Conservation (phyloP, 805 yeast genomes). For the Candida alai region DNA sequence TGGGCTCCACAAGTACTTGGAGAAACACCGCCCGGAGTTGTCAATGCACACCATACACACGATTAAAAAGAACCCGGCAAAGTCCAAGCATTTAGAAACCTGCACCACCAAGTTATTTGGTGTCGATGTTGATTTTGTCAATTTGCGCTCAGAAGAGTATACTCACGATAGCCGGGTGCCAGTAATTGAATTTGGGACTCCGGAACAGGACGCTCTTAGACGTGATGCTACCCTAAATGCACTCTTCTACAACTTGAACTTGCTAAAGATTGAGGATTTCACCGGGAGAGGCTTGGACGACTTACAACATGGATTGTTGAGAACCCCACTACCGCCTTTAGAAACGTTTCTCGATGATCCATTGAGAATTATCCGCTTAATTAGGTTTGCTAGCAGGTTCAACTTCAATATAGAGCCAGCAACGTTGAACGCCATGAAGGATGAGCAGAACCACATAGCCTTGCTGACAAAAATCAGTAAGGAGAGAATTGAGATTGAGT, state of each 20-base stretch:
- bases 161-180: conserved; percentile 88
- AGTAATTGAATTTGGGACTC: conserved; percentile 75
- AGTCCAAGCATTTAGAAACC: conserved; percentile 93
- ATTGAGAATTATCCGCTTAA: conserved; percentile 75
- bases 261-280: conserved; percentile 73
- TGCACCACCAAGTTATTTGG: conserved; percentile 86
- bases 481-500: conserved; percentile 85
- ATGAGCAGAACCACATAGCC: conserved; percentile 51
- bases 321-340: conserved; percentile 85
- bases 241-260: conserved; percentile 75
- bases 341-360: conserved; percentile 95
- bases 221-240: conserved; percentile 97
- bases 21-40: conserved; percentile 22
- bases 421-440: conserved; percentile 63
- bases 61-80: conserved; percentile 90
- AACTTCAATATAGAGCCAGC: conserved; percentile 59
- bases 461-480: conserved; percentile 74
- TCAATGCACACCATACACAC: conserved; percentile 56
- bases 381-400: conserved; percentile 82
- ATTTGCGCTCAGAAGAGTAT: conserved; percentile 82
- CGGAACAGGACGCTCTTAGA: conserved; percentile 84
- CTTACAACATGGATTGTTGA: conserved; percentile 59
- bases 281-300: conserved; percentile 77
- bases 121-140: conserved; percentile 90
- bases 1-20: conserved; percentile 50